These are phyloP conservation scores for Pyrrhoderma lamaoense DNA, from an alignment of 1,284 basidiomycete species.

Conservation along the genomic window DNA sequence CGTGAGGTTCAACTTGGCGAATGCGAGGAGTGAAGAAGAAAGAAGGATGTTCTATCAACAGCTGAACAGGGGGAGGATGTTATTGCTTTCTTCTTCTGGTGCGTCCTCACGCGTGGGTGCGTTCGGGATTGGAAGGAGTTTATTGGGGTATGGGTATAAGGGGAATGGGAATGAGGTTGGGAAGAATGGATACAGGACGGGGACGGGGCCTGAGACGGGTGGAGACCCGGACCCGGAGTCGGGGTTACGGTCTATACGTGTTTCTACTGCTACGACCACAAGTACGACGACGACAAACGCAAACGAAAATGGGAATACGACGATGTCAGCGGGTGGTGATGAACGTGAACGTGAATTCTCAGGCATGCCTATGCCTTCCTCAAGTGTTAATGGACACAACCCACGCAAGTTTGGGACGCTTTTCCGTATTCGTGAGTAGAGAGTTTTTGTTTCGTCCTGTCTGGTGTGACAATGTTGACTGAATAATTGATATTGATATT, in stretches of 20 bases:
- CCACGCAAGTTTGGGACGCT: conserved; percentile 14
- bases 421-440: conserved; percentile 19
- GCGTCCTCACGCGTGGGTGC: too few relatives aligned
- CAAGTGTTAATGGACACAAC: conserved; percentile 17
- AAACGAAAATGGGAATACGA: too few relatives aligned
- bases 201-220: too few relatives aligned
- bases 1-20: conserved; percentile 19
- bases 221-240: too few relatives aligned
- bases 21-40: conserved; percentile 22
- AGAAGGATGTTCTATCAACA: too few relatives aligned
- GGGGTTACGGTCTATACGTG: too few relatives aligned
- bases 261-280: too few relatives aligned
- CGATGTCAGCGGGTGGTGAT: conserved; percentile 22
- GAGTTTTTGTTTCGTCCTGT: too few relatives aligned
- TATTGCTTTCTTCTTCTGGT: too few relatives aligned
- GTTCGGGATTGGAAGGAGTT: conserved; percentile 27
- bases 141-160: conserved; percentile 12
- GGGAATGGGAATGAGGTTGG: conserved; percentile 21
- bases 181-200: neutral
- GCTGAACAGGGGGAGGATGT: too few relatives aligned
- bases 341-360: conserved; percentile 23
- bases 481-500: too few relatives aligned
- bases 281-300: too few relatives aligned
- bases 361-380: conserved; percentile 30
- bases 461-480: neutral